These are phyloP conservation scores for Cichorium intybus DNA, from an alignment of 140 eudicot genomes.

Conservation along the genomic window DNA sequence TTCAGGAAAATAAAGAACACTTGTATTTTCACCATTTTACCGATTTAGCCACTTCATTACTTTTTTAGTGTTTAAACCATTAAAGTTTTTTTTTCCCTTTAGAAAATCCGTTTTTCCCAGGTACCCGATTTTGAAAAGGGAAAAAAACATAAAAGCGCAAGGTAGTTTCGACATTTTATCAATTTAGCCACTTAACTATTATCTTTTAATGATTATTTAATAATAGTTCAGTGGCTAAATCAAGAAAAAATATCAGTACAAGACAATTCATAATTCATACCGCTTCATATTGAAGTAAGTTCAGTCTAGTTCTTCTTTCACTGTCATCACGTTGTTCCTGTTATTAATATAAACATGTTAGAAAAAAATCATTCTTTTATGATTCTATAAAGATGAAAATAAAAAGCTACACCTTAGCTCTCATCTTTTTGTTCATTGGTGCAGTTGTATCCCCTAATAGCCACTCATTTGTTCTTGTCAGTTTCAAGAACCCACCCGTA, in stretches of 20 bases:
- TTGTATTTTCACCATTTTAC: too few species aligned
- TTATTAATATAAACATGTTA: conserved; percentile 18
- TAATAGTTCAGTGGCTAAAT: neutral
- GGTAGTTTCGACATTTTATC: too few species aligned
- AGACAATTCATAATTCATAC: conserved; percentile 39
- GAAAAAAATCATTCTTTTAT: neutral
- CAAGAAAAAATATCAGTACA: neutral
- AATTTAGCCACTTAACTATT: too few species aligned
- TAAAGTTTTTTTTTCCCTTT: too few species aligned
- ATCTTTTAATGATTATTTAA: neutral
- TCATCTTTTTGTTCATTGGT: conserved; percentile 72
- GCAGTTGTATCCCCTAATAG: conserved; percentile 62
- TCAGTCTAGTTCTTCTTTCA: conserved; percentile 69
- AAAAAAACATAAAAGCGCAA: too few species aligned
- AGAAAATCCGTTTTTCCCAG: too few species aligned
- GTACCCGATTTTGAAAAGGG: too few species aligned
- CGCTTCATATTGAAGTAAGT: conserved; percentile 83
- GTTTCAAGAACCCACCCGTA: conserved; percentile 73
- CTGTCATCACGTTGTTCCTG: conserved; percentile 72
- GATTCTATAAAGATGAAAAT: neutral
- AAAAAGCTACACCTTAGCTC: conserved; percentile 43
- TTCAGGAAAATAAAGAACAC: too few species aligned
- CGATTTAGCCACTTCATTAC: too few species aligned
- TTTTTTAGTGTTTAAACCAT: too few species aligned
- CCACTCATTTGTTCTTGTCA: conserved; percentile 78